Conservation (phyloP, 2,329 filamentous ascomycete genomes). For the Xylaria sp. region DNA sequence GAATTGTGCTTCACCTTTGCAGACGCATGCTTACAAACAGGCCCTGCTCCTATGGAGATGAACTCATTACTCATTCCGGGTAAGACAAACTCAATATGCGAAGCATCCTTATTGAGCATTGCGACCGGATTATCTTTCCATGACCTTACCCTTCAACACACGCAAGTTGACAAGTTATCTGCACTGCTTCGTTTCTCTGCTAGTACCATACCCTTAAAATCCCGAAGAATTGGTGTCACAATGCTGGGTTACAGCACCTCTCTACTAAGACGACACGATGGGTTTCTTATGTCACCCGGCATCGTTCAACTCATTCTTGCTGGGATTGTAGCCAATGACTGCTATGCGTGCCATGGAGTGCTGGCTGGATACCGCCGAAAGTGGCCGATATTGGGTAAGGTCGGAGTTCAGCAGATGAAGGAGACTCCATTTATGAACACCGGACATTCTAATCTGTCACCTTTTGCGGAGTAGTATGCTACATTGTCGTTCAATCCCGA, state of each 20-base stretch:
- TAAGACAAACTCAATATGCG: neutral
- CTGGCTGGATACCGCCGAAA: no score
- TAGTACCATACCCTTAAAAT: neutral
- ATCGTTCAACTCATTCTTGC: no score
- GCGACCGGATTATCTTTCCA: neutral
- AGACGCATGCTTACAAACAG: no score
- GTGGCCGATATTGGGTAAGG: no score
- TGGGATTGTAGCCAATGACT: no score
- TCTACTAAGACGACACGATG: neutral
- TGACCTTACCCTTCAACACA: neutral
- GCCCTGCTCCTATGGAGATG: no score
- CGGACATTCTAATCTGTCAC: no score
- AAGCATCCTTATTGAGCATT: neutral
- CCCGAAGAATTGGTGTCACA: neutral
- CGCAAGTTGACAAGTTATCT: neutral
- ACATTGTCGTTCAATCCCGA: neutral
- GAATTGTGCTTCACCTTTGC: no score
- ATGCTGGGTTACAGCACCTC: neutral
- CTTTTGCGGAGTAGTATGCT: no score
- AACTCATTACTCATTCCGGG: neutral
- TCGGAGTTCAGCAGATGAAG: no score
- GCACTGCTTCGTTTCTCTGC: neutral
- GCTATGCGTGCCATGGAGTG: no score
- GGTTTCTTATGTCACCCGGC: neutral
- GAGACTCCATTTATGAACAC: no score